phyloP scores from a whole-genome alignment of 805 yeast genomes.

The Candida germanica region DNA sequence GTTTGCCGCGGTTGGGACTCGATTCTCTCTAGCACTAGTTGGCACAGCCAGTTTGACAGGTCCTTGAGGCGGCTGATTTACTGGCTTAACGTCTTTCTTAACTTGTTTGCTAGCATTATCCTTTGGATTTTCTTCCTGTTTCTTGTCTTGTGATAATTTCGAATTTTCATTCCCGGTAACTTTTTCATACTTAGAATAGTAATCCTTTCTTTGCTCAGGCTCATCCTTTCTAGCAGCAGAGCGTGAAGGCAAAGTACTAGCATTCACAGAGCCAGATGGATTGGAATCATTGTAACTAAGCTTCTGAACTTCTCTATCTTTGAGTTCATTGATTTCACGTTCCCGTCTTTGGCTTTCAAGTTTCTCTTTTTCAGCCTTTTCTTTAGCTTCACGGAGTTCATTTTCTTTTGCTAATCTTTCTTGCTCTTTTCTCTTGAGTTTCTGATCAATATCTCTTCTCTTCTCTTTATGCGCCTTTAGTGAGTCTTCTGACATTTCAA shows the following conservation, averaged over 20 bases:
- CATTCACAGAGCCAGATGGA: not conserved
- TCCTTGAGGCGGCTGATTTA: no score
- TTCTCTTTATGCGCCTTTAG: conserved; percentile 19
- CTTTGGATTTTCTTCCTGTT: no score
- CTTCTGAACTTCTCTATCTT: conserved; percentile 5
- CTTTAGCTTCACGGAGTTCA: conserved; percentile 9
- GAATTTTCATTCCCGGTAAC: not conserved
- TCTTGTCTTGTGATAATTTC: not conserved
- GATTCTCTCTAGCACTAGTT: no score
- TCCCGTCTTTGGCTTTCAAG: conserved; percentile 1
- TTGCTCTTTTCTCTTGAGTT: conserved; percentile 10
- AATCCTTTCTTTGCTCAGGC: conserved; percentile 3
- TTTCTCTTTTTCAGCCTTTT: conserved; percentile 4
- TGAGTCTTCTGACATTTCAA: conserved; percentile 45
- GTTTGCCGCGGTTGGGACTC: no score
- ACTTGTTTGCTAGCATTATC: no score
- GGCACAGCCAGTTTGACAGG: no score
- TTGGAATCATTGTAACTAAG: conserved; percentile 1
- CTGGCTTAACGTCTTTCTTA: no score
- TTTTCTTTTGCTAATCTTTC: not conserved
- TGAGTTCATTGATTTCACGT: not conserved
- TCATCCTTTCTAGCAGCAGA: not conserved
- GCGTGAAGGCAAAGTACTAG: conserved; percentile 2
- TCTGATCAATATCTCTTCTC: conserved; percentile 21
- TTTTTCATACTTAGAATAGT: conserved; percentile 7